Conservation (phyloP, 345 rosid genomes). For the Ceriops zippeliana region DNA sequence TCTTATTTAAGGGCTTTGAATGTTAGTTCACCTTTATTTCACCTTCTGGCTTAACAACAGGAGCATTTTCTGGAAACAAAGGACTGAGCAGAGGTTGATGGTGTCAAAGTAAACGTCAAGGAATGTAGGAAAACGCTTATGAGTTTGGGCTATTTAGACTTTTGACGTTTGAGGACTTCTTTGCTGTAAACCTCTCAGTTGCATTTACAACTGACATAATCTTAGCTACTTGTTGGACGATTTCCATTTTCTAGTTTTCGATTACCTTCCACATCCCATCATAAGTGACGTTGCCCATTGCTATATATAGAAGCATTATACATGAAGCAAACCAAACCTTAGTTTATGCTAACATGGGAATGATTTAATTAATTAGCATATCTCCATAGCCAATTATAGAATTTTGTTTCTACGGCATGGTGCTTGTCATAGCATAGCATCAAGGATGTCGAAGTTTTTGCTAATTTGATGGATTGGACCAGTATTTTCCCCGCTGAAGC, state of each 20-base stretch:
- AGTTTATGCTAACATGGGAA: not conserved
- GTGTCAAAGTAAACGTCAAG: slow-evolving; percentile 73
- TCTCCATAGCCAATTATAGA: not conserved
- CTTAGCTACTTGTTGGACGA: not conserved
- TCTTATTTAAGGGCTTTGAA: slow-evolving; percentile 11
- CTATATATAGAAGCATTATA: not conserved
- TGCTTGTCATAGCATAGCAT: too few species aligned
- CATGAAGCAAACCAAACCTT: not conserved
- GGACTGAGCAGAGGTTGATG: slow-evolving; percentile 78
- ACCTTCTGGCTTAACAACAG: slow-evolving; percentile 31
- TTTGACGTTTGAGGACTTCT: slow-evolving; percentile 96
- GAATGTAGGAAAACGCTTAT: slow-evolving; percentile 90
- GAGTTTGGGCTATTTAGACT: slow-evolving; percentile 78
- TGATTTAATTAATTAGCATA: not conserved
- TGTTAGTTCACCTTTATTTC: slow-evolving; percentile 1
- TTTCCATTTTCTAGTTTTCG: not conserved
- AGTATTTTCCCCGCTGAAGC: not conserved
- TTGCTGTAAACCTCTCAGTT: slow-evolving; percentile 47
- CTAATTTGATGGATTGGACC: not conserved
- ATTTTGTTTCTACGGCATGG: too few species aligned
- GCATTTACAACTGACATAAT: not conserved
- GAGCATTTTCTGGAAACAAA: slow-evolving; percentile 83
- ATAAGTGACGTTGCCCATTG: not conserved
- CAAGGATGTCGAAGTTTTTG: not conserved
- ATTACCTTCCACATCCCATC: not conserved